Evolutionary conservation across 2,329 filamentous ascomycete species (phyloP), one percentile per base, ranked within the genome.

Genomic region (Bipolaris victoriae): DNA sequence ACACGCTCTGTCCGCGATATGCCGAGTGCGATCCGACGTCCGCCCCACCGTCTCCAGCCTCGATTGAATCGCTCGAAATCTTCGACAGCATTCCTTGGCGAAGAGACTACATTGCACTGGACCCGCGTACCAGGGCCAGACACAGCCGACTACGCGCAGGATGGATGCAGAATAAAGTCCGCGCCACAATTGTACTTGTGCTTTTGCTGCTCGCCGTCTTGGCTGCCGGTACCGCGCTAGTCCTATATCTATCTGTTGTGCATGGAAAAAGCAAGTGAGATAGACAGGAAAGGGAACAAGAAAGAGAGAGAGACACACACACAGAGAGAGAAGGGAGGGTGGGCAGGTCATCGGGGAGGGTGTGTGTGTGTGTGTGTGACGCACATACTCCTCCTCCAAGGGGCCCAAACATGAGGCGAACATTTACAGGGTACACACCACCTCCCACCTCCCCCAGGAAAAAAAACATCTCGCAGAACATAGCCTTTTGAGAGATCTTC

Each of bases 21-120:
- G 70, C 70, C 29, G 71, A 75, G 37, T 60, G 60, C 18, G 71
- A 75, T 44, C 49, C 64, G 10, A 64, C 68, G 1, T 72, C 69
- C 20, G 67, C 70, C n/a, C 73, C 72, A 11, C 69, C 71, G n/a
- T 74, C 72, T 9, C 72, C 72, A 24, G 67, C 71, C 9, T 73
- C 71, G 1, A 65, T 75, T 16, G 70, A 75, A 51, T 71, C 72
- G 15, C 73, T 76, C 52, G 72, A 75, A 49, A 64, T 74, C 37
- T 58, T 73, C 18, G 72, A 74, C 29, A 67, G 61, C 20, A 66
- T 71, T 40, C 68, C 72, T 44, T 75, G 73, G 72, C 66, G 70
- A 16, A 60, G 62, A 43, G 68, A 68, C 37, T 69, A 73, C 58
- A 68, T 63, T 18, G 61, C 57, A 3, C 56, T 64, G 29, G 54